Percentiles rank a stretch among this genome's conserved stretches.
Conservation (phyloP, 2,329 filamentous ascomycete genomes). For the Neofusicoccum laricinum region DNA sequence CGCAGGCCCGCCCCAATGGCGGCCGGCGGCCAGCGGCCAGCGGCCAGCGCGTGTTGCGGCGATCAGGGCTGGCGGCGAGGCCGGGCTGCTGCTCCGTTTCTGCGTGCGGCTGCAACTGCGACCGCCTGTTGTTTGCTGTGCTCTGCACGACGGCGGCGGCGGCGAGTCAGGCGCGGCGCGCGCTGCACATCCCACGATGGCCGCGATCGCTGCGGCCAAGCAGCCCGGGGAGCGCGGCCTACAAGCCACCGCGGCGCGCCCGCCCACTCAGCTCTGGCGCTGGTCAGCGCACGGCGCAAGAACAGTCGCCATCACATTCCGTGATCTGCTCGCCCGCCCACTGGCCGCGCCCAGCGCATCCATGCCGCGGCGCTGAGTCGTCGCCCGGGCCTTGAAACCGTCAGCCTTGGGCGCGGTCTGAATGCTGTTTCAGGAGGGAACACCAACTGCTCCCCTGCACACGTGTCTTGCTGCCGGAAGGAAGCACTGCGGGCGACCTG, state of each 20-base stretch:
- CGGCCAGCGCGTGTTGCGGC: too few species aligned
- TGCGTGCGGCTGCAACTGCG: slow-evolving; percentile 1
- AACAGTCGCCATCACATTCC: neutral
- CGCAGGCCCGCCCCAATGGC: neutral
- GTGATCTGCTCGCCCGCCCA: neutral
- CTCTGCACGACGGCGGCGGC: too few species aligned
- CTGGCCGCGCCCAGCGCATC: neutral
- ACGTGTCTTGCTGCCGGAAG: slow-evolving; percentile 2
- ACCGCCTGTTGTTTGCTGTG: neutral
- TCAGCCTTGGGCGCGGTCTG: neutral
- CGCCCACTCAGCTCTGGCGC: neutral
- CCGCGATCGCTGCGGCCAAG: neutral
- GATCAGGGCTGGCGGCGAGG: neutral
- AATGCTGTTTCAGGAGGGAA: slow-evolving; percentile 7
- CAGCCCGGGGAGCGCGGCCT: neutral
- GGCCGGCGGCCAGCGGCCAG: neutral
- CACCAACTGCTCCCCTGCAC: slow-evolving; percentile 3
- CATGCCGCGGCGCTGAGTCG: neutral
- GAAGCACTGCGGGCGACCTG: neutral
- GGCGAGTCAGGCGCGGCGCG: neutral
- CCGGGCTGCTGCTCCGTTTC: neutral
- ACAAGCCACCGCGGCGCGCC: neutral
- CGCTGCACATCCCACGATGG: neutral
- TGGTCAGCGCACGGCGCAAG: neutral
- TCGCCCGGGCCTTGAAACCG: slow-evolving; percentile 6